Evolutionary conservation across 2,329 filamentous ascomycete species (phyloP), one percentile per base, ranked within the genome.

Genomic region (Fusarium protoensiforme): DNA sequence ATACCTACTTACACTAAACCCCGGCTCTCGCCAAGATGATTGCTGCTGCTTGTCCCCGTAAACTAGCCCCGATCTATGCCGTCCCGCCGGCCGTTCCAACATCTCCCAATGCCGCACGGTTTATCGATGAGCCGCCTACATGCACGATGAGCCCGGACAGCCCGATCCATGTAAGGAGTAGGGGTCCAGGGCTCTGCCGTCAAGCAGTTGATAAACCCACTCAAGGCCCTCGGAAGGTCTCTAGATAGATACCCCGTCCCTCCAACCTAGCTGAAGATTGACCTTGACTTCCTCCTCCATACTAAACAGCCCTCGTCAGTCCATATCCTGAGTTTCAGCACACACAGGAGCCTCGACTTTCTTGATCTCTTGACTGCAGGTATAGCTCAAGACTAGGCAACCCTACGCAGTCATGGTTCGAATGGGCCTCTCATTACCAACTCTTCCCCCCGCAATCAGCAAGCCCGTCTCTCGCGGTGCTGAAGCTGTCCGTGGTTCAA

Each of bases 401-500:
- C 4, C 7, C 58, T n/a, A 16, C 36, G 57, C 53, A 60, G 53
- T 13, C 56, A 71, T 71, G 69, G 59, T 56, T 59, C 31, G 56
- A 54, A 54, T 69, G 18, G 64, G 53, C 3, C 46, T 56, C 22
- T 67, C 66, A 27, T 41, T 78, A 69, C 82, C 83, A 41, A 79
- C 81, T 39, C 76, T 86, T 33, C 83, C 84, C 16, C 76, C 80
- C 18, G 72, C 79, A 48, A 68, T 87, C 65, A 80, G 81, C 33
- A 77, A 80, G 66, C 83, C 85, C 29, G 75, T 86, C 20, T 81
- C 81, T 29, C 80, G 78, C 53, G 81, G 83, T 33, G 79, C 82
- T 27, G 84, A 86, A 65, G 68, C 83, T 29, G 69, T 86, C 41
- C 84, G 86, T 58, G 79, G 81, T 27, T 78, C 81, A 20, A 75